phyloP scores from a whole-genome alignment of 805 yeast species.

The Zygoascus flipseniorum region DNA sequence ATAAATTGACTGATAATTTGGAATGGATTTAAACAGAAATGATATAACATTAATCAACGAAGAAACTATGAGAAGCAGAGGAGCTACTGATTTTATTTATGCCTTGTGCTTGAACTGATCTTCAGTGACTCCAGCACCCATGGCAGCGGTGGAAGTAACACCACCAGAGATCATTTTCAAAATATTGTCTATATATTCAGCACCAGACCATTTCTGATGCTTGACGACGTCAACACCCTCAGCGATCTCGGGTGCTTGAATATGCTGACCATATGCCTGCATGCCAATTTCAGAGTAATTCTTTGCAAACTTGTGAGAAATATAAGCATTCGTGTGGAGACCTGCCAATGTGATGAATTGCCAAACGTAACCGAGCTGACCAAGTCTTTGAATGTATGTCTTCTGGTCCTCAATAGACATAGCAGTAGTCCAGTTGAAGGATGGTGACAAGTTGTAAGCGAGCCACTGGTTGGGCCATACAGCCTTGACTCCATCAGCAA shows the following conservation, averaged over 20 bases:
- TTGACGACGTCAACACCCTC: slow-evolving; percentile 89
- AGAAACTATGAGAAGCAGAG: background rate
- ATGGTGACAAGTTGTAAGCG: slow-evolving; percentile 93
- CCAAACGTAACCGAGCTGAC: slow-evolving; percentile 89
- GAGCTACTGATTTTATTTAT: background rate
- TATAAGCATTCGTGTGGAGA: slow-evolving; percentile 89
- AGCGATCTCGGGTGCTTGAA: slow-evolving; percentile 83
- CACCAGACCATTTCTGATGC: slow-evolving; percentile 99
- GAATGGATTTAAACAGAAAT: background rate
- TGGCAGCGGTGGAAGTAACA: slow-evolving; percentile 90
- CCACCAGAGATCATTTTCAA: slow-evolving; percentile 91
- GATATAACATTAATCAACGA: background rate
- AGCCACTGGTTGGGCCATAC: slow-evolving; percentile 87
- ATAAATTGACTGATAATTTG: too few relatives aligned
- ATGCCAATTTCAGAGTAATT: slow-evolving; percentile 76
- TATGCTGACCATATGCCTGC: slow-evolving; percentile 87
- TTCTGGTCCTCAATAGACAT: slow-evolving; percentile 82
- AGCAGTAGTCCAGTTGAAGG: slow-evolving; percentile 96
- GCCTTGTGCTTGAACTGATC: slow-evolving; percentile 65
- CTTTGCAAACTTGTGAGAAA: slow-evolving; percentile 75
- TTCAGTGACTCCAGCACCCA: slow-evolving; percentile 98
- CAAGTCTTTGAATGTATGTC: slow-evolving; percentile 81
- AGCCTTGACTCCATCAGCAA: slow-evolving; percentile 82
- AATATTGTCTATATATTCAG: slow-evolving; percentile 87
- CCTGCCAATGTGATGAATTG: slow-evolving; percentile 97